These are phyloP conservation scores for Nakaseomyces kungkrabaensis DNA, from an alignment of 1,139 yeast species.

Conservation along the genomic window DNA sequence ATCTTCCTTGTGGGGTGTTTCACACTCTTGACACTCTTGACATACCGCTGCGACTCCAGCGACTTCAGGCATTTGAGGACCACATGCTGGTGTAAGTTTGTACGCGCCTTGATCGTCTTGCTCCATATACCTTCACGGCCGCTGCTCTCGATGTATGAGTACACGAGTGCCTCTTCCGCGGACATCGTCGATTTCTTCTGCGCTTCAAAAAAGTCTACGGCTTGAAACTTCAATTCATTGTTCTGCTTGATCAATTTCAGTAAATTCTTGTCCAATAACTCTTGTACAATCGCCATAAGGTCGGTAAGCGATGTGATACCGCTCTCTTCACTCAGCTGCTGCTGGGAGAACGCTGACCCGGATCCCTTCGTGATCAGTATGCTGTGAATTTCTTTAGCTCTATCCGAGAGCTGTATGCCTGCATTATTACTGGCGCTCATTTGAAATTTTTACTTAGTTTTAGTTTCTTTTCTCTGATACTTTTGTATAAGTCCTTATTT, in stretches of 20 bases:
- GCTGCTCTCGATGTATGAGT: conserved; percentile 82
- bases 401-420: conserved; percentile 32
- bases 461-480: no score
- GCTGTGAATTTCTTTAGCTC: conserved; percentile 47
- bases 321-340: conserved; percentile 44
- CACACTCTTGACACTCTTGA: conserved; percentile 85
- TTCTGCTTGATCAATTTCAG: conserved; percentile 60
- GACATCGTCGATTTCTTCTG: conserved; percentile 62
- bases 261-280: conserved; percentile 51
- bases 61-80: conserved; percentile 78
- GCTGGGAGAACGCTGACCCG: conserved; percentile 44
- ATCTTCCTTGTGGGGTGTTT: conserved; percentile 95
- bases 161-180: conserved; percentile 85
- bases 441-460: neutral
- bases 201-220: conserved; percentile 59
- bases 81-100: conserved; percentile 88
- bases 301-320: conserved; percentile 33
- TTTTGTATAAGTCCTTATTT: no score
- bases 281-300: conserved; percentile 54
- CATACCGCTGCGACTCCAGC: conserved; percentile 72
- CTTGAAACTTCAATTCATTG: conserved; percentile 61
- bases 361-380: conserved; percentile 46
- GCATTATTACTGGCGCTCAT: conserved; percentile 3
- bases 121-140: conserved; percentile 98
- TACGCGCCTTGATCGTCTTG: conserved; percentile 79